A percentile compares a stretch with the other conserved stretches of the same genome.
Evolutionary conservation across 345 rosid genomes (phyloP).

Genomic region (Salix arbutifolia): DNA sequence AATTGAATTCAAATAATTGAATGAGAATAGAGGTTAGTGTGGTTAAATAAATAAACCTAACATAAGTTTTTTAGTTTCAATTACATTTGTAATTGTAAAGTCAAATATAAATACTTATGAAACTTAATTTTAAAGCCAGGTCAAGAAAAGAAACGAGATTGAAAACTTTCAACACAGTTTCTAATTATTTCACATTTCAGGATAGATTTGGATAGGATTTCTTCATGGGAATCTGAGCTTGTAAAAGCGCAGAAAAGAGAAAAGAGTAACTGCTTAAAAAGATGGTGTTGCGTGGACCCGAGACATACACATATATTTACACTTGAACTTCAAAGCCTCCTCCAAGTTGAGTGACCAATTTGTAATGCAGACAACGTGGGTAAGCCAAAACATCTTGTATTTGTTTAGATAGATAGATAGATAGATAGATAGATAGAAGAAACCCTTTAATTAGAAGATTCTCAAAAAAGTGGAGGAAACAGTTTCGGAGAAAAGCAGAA

Average conservation of each 20-base stretch:
- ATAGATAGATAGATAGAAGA: too few relatives aligned
- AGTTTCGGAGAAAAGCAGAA: background rate
- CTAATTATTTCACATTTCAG: background rate
- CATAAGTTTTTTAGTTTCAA: too few relatives aligned
- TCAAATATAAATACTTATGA: too few relatives aligned
- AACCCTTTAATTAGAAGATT: too few relatives aligned
- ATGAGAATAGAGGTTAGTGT: too few relatives aligned
- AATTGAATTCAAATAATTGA: too few relatives aligned
- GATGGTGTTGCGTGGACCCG: slow-evolving; percentile 48
- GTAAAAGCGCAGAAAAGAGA: background rate
- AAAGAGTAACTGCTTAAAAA: slow-evolving; percentile 19
- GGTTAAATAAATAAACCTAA: too few relatives aligned
- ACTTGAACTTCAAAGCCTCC: slow-evolving; percentile 31
- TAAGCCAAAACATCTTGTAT: background rate
- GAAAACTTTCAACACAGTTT: background rate
- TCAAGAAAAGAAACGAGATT: background rate
- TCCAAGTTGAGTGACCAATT: background rate
- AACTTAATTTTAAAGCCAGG: too few relatives aligned
- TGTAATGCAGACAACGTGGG: background rate
- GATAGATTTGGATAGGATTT: slow-evolving; percentile 11
- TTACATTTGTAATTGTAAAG: too few relatives aligned
- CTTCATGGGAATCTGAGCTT: slow-evolving; percentile 32
- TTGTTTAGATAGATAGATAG: too few relatives aligned
- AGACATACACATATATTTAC: slow-evolving; percentile 18
- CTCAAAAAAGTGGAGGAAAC: background rate